phyloP scores from a whole-genome alignment of 441 rosid genomes.

The Mallotus japonicus region DNA sequence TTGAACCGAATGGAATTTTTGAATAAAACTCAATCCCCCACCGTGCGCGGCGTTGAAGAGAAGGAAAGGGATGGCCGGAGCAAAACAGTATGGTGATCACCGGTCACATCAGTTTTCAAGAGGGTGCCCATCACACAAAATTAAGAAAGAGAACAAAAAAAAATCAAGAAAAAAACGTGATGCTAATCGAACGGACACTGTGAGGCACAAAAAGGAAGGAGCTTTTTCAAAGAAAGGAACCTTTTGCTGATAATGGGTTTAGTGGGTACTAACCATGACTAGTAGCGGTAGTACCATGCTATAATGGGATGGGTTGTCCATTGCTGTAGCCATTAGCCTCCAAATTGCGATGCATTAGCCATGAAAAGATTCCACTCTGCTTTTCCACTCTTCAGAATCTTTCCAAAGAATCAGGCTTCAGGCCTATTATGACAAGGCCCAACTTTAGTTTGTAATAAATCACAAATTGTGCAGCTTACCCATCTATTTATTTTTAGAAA shows the following conservation, averaged over 20 bases:
- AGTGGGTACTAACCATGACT: too few relatives aligned
- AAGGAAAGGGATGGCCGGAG: constrained; percentile 8
- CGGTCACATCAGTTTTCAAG: constrained; percentile 5
- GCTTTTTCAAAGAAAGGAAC: neutral
- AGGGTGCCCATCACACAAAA: constrained; percentile 17
- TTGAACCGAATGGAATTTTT: neutral
- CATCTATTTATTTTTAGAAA: neutral
- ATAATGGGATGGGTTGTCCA: too few relatives aligned
- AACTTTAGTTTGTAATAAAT: too few relatives aligned
- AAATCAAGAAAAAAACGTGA: neutral
- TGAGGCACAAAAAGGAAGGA: neutral
- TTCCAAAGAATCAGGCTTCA: too few relatives aligned
- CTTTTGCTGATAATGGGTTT: too few relatives aligned
- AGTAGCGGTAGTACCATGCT: too few relatives aligned
- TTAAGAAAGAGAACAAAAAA: neutral
- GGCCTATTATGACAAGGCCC: too few relatives aligned
- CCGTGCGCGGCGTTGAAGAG: neutral
- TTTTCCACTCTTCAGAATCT: too few relatives aligned
- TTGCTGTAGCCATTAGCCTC: too few relatives aligned
- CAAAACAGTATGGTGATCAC: constrained; percentile 12
- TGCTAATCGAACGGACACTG: constrained; percentile 10
- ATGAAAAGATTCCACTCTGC: too few relatives aligned
- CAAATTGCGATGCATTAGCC: too few relatives aligned
- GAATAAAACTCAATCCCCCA: neutral
- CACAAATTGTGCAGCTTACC: too few relatives aligned